phyloP scores from a whole-genome alignment of 441 rosid species.

The Cnidoscolus chayamansa region DNA sequence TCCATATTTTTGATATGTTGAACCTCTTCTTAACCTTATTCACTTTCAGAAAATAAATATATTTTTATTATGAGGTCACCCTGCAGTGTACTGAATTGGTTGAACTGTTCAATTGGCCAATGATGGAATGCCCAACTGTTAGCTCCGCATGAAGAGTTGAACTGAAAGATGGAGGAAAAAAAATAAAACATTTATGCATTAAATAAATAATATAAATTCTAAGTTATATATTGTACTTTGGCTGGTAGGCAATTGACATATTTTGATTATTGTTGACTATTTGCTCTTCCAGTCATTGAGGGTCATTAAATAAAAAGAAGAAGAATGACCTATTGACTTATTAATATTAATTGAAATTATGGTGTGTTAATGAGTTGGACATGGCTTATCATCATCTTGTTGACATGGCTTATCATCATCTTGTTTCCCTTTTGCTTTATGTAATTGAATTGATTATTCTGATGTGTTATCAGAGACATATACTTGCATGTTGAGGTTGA shows the following conservation, averaged over 20 bases:
- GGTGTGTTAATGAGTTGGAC: background rate
- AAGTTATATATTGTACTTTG: background rate
- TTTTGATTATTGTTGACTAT: constrained; percentile 8
- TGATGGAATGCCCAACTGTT: background rate
- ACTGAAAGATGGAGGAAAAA: background rate
- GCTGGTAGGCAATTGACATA: background rate
- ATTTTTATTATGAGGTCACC: background rate
- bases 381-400: constrained; percentile 15
- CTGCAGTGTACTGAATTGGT: background rate
- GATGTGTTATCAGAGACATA: constrained; percentile 58
- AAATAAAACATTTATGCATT: background rate
- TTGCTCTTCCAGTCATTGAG: background rate
- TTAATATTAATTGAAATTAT: background rate
- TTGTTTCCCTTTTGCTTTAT: constrained; percentile 11
- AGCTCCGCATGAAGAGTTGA: background rate
- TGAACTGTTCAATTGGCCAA: background rate
- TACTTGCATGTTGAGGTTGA: constrained; percentile 64
- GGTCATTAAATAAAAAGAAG: background rate
- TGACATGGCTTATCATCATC: constrained; percentile 13
- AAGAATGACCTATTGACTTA: background rate
- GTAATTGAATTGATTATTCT: constrained; percentile 23
- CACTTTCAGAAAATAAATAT: background rate
- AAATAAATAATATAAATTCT: background rate
- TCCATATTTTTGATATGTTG: background rate
- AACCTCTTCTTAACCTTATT: background rate